Evolutionary conservation across 2,329 filamentous ascomycete species (phyloP).

Genomic region (Didymella sp.): DNA sequence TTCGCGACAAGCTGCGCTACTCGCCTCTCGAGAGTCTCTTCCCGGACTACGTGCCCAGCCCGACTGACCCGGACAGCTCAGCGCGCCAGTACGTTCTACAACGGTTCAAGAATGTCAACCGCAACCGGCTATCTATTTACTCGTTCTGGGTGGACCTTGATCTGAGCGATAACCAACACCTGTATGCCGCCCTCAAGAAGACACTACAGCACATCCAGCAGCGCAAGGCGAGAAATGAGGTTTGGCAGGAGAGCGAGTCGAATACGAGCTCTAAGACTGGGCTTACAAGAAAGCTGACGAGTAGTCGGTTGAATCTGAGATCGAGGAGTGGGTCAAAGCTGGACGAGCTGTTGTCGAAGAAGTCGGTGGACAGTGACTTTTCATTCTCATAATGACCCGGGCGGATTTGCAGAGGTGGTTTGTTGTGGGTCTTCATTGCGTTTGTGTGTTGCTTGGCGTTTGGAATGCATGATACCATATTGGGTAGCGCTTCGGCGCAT

Average conservation of each 20-base stretch:
- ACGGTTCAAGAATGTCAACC: constrained; percentile 44
- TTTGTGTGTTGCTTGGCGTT: constrained; percentile 7
- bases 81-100: constrained; percentile 43
- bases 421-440: not conserved
- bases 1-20: constrained; percentile 41
- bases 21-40: constrained; percentile 42
- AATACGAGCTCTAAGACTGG: constrained; percentile 11
- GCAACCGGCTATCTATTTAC: constrained; percentile 41
- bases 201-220: constrained; percentile 44
- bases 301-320: constrained; percentile 13
- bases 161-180: constrained; percentile 44
- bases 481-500: not conserved
- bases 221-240: constrained; percentile 38
- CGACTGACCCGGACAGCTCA: constrained; percentile 33
- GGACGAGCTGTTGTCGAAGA: constrained; percentile 8
- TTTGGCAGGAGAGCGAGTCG: constrained; percentile 28
- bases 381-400: not conserved
- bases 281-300: constrained; percentile 13
- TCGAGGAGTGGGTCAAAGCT: constrained; percentile 8
- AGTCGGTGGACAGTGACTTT: constrained; percentile 11
- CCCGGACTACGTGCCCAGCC: constrained; percentile 33
- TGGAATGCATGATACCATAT: constrained; percentile 14
- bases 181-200: constrained; percentile 47
- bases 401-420: not conserved
- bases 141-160: constrained; percentile 49